Percentiles rank a stretch among this genome's conserved stretches.
These are phyloP conservation scores for Xylariales sp. DNA, from an alignment of 2,329 filamentous ascomycete genomes.

Conservation along the genomic window DNA sequence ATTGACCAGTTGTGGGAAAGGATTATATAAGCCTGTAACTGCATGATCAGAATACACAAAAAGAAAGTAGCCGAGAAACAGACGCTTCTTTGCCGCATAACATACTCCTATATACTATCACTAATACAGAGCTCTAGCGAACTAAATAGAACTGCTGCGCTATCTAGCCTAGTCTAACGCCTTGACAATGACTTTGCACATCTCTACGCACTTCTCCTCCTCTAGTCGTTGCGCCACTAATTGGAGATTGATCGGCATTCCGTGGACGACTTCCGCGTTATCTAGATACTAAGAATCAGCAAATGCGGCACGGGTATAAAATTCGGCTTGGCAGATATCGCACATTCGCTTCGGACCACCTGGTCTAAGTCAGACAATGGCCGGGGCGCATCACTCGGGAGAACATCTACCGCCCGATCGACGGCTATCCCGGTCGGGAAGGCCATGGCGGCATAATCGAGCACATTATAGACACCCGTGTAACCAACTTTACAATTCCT, in stretches of 20 bases:
- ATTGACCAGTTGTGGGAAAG: background rate
- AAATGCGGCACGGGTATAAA: background rate
- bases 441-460: slow-evolving; percentile 61
- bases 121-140: background rate
- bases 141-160: background rate
- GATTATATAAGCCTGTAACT: no score
- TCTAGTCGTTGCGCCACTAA: slow-evolving; percentile 54
- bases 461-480: slow-evolving; percentile 62
- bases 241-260: slow-evolving; percentile 58
- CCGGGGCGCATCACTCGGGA: slow-evolving; percentile 46
- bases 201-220: slow-evolving; percentile 50
- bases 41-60: no score
- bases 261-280: slow-evolving; percentile 54
- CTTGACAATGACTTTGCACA: slow-evolving; percentile 47
- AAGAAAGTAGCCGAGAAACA: background rate
- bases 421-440: slow-evolving; percentile 58
- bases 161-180: slow-evolving; percentile 42
- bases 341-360: slow-evolving; percentile 57
- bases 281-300: slow-evolving; percentile 47
- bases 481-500: slow-evolving; percentile 57
- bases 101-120: background rate
- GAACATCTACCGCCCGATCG: slow-evolving; percentile 54
- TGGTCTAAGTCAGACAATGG: slow-evolving; percentile 54
- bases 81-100: background rate
- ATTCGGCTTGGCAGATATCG: slow-evolving; percentile 36